Percentiles rank a stretch among this genome's conserved stretches.
These are phyloP conservation scores for Physaria fendleri DNA, from an alignment of 345 rosid genomes.

Conservation along the genomic window DNA sequence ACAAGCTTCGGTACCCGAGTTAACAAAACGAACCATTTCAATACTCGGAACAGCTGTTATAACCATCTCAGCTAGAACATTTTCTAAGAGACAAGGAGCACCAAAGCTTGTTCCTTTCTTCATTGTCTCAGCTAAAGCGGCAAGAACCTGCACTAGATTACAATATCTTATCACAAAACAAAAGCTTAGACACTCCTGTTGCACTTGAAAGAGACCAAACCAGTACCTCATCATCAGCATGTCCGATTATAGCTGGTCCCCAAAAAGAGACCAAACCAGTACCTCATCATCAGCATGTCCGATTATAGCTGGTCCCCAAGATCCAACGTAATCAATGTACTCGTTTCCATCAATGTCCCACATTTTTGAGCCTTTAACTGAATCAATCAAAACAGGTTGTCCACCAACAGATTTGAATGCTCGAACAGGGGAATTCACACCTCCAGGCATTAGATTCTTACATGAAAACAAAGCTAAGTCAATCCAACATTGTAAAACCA, in stretches of 20 bases:
- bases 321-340: conserved; percentile 79
- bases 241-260: conserved; percentile 91
- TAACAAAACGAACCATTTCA: conserved; percentile 92
- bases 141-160: conserved; percentile 61
- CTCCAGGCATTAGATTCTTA: conserved; percentile 88
- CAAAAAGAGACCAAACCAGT: no score
- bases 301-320: conserved; percentile 89
- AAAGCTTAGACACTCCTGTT: no score
- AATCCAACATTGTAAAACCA: no score
- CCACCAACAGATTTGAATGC: conserved; percentile 90
- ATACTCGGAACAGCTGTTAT: conserved; percentile 85
- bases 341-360: conserved; percentile 85
- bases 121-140: conserved; percentile 82
- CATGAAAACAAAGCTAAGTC: no score
- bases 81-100: conserved; percentile 92
- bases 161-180: no score
- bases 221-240: conserved; percentile 88
- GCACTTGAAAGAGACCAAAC: no score
- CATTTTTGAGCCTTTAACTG: conserved; percentile 71
- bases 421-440: conserved; percentile 78
- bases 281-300: conserved; percentile 91
- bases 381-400: conserved; percentile 70
- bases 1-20: conserved; percentile 91
- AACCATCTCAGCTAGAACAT: conserved; percentile 78
- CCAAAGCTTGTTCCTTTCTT: conserved; percentile 98